Evolutionary conservation across 1,139 yeast genomes (phyloP), one percentile per base, ranked within the genome.

Genomic region (Zygoascus hellenicus): DNA sequence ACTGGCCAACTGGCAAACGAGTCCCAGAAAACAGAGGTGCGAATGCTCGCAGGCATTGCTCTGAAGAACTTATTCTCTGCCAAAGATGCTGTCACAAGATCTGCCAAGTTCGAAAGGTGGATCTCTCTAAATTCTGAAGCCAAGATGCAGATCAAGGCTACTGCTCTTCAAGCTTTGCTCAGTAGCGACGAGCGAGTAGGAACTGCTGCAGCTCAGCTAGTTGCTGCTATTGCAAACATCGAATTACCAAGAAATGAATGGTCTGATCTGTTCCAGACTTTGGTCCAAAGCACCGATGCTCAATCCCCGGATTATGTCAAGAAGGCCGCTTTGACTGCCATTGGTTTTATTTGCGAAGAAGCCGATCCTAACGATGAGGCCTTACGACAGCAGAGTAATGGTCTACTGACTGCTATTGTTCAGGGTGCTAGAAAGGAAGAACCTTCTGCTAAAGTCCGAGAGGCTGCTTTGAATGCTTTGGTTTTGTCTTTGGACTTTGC

Each of bases 331-430:
- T 74, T 90, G 57, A 75, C 88, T 60, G 79, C 97, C 2, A 85
- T 92, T 61, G 98, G 98, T 45, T 92, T 89, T 66, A 90, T 92
- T 55, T 92, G 98, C 69, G 98, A 92, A 68, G 78, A 85, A 48
- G 92, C 95, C 9, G 96, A 90, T 63, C 95, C 96, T 16, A 76
- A 76, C 52, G 86, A 88, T 65, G 81, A 84, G 19, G 83, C 83
- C 41, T 81, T 90, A 51, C 80, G 83, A 16, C 74, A 87, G 9
- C 96, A 90, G 65, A 84, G 96, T 11, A 88, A 88, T 64, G 96
- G 96, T 47, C 88, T 92, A 48, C 75, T 92, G 58, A 90, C 95
- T 54, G 96, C 98, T 30, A 89, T 92, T 60, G 95, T 90, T 41
- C 97, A 92, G 70, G 97, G 97, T 54, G 97, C 96, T 3, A 95